phyloP scores from a whole-genome alignment of 257 asterid species.

The Solanum peruvianum region DNA sequence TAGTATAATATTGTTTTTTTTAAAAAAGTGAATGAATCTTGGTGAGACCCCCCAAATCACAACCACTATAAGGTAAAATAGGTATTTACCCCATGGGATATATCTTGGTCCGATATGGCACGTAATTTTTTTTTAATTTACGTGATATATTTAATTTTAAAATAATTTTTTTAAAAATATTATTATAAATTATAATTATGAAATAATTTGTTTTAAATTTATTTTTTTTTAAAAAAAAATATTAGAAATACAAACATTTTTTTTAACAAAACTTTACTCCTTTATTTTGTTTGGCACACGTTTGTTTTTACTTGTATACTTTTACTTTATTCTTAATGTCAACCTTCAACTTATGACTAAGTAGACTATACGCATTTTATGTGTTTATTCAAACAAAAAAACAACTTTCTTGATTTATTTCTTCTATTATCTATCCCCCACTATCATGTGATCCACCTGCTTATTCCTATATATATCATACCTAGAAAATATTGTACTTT shows the following conservation, averaged over 20 bases:
- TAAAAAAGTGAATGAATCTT: not conserved
- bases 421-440: not conserved
- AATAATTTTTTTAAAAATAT: no score
- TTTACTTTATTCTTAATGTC: not conserved
- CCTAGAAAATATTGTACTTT: not conserved
- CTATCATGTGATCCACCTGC: not conserved
- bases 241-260: not conserved
- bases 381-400: not conserved
- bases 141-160: not conserved
- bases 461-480: not conserved
- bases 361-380: not conserved
- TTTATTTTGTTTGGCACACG: not conserved
- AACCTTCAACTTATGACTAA: not conserved
- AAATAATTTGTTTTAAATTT: not conserved
- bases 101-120: not conserved
- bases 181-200: no score
- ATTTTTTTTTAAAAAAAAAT: not conserved
- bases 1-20: not conserved
- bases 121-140: not conserved
- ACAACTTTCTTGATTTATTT: not conserved
- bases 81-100: not conserved
- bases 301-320: not conserved
- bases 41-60: slow-evolving; percentile 32
- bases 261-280: not conserved
- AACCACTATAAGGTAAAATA: slow-evolving; percentile 5